Conservation (phyloP, 2,329 filamentous ascomycete species). For the Proliferodiscus dingleyae region DNA sequence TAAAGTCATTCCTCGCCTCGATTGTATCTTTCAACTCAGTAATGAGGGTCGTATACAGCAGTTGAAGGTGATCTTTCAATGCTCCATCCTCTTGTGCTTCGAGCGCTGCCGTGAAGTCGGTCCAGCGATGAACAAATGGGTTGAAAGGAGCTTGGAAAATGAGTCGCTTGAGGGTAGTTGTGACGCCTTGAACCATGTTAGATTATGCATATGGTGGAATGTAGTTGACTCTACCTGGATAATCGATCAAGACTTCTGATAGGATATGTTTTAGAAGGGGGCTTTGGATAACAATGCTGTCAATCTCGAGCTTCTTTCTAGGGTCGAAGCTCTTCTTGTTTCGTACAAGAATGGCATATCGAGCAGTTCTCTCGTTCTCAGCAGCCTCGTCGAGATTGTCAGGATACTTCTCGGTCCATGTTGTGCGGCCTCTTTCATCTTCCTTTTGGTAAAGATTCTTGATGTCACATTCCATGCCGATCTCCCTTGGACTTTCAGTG, state of each 20-base stretch:
- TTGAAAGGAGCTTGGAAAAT: conserved; percentile 57
- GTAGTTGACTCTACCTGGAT: conserved; percentile 12
- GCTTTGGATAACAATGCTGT: conserved; percentile 61
- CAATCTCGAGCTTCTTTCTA: conserved; percentile 53
- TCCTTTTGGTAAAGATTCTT: conserved; percentile 48
- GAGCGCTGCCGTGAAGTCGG: conserved; percentile 39
- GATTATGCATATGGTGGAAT: not conserved
- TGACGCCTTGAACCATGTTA: conserved; percentile 54
- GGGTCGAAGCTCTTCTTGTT: conserved; percentile 54
- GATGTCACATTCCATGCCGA: conserved; percentile 34
- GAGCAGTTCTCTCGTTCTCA: conserved; percentile 57
- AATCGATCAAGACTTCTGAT: conserved; percentile 30
- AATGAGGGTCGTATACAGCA: conserved; percentile 44
- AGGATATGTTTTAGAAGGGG: conserved; percentile 55
- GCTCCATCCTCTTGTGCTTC: conserved; percentile 38
- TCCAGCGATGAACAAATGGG: conserved; percentile 63
- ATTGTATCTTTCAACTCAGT: conserved; percentile 48
- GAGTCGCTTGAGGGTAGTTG: conserved; percentile 53
- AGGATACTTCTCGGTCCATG: conserved; percentile 53
- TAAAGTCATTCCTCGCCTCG: conserved; percentile 45
- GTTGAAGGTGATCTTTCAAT: conserved; percentile 42
- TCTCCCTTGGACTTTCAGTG: not conserved
- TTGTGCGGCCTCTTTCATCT: conserved; percentile 45
- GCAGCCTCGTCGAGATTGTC: conserved; percentile 50
- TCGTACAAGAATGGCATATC: conserved; percentile 56